phyloP scores from a whole-genome alignment of 1,284 basidiomycete species.

The Irpex lacteus region DNA sequence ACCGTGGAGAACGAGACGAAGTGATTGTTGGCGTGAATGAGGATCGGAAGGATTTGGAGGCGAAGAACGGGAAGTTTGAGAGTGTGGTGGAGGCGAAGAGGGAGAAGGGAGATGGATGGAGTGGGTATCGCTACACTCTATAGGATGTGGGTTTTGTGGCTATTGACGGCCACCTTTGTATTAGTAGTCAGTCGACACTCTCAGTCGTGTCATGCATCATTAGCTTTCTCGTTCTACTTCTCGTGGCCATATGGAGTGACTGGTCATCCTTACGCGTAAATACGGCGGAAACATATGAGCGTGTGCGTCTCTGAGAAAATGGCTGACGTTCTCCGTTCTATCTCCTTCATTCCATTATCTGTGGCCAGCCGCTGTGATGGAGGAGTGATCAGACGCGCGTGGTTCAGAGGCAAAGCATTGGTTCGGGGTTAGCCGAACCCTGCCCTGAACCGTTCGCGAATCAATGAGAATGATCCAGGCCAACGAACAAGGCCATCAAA shows the following conservation, averaged over 20 bases:
- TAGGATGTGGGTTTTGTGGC: constrained; percentile 10
- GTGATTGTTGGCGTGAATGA: constrained; percentile 36
- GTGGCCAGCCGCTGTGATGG: neutral
- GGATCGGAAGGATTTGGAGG: constrained; percentile 21
- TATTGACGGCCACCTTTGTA: neutral
- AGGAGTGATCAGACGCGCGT: constrained; percentile 1
- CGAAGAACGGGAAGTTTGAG: constrained; percentile 21
- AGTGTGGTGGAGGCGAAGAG: constrained; percentile 34
- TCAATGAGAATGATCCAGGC: constrained; percentile 7
- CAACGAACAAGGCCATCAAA: constrained; percentile 7
- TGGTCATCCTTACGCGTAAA: neutral
- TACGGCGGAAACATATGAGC: neutral
- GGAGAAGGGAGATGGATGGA: constrained; percentile 38
- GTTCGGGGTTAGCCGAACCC: neutral
- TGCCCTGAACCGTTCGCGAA: neutral
- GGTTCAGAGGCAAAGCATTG: neutral
- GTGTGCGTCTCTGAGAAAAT: neutral
- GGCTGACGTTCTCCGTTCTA: neutral
- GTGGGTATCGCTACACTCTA: constrained; percentile 36
- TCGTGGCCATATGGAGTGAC: neutral
- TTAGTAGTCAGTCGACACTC: neutral
- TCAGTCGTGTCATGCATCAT: neutral
- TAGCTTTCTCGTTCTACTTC: neutral
- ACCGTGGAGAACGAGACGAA: constrained; percentile 47
- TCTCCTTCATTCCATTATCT: neutral